Percentiles rank a stretch among this genome's conserved stretches.
phyloP scores from a whole-genome alignment of 2,329 filamentous ascomycete species.

The Apiospora sp. region DNA sequence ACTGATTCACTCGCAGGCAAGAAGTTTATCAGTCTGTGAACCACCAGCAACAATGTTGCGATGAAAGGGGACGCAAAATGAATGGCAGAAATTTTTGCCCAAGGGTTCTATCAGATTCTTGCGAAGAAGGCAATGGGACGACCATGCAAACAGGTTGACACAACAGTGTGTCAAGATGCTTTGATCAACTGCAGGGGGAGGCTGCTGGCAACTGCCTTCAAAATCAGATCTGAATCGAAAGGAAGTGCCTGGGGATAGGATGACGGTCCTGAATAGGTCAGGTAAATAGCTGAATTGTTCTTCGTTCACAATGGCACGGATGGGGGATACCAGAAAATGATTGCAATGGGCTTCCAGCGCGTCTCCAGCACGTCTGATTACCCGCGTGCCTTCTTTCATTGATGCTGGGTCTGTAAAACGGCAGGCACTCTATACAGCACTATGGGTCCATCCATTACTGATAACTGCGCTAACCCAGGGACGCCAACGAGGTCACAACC shows the following conservation, averaged over 20 bases:
- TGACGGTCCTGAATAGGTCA: not conserved
- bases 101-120: not conserved
- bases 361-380: not conserved
- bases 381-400: not conserved
- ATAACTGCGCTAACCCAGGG: not conserved
- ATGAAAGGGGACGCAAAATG: not conserved
- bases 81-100: not conserved
- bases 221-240: not conserved
- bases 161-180: not conserved
- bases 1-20: not conserved
- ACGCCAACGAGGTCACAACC: not conserved
- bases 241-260: not conserved
- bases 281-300: not conserved
- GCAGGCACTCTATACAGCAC: not conserved
- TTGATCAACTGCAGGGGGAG: not conserved
- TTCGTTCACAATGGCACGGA: not conserved
- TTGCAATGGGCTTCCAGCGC: not conserved
- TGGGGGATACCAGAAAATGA: not conserved
- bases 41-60: too few relatives aligned
- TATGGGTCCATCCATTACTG: not conserved
- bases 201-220: not conserved
- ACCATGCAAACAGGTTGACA: not conserved
- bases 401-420: not conserved
- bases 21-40: not conserved
- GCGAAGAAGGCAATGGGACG: not conserved